These are phyloP conservation scores for Pistacia atlantica DNA, from an alignment of 345 rosid genomes.

Conservation along the genomic window DNA sequence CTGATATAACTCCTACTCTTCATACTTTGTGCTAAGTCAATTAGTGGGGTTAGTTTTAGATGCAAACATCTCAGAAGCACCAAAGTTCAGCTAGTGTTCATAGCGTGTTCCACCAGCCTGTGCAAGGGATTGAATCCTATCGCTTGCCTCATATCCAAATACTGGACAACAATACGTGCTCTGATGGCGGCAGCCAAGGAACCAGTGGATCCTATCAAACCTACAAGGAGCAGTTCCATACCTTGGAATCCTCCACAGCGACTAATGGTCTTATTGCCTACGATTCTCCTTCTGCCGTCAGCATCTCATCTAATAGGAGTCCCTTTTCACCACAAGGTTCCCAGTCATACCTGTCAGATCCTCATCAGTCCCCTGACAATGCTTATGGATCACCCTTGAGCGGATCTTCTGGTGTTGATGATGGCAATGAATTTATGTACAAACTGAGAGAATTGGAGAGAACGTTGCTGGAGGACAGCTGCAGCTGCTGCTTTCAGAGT, in stretches of 20 bases:
- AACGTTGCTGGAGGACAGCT: conserved; percentile 59
- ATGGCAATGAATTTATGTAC: conserved; percentile 50
- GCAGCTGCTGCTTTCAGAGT: conserved; percentile 50
- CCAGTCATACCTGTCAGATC: conserved; percentile 73
- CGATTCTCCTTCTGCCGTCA: conserved; percentile 73
- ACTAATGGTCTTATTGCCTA: conserved; percentile 38
- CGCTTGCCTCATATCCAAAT: conserved; percentile 50
- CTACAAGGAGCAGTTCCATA: conserved; percentile 59
- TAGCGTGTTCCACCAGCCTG: conserved; percentile 51
- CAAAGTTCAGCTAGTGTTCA: conserved; percentile 53
- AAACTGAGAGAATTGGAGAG: conserved; percentile 73
- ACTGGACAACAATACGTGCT: conserved; percentile 48
- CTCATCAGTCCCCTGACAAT: conserved; percentile 67
- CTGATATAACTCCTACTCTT: neutral
- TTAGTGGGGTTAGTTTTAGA: conserved; percentile 27
- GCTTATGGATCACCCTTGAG: conserved; percentile 74
- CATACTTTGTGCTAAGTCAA: conserved; percentile 2
- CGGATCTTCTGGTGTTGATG: conserved; percentile 62
- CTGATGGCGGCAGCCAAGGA: conserved; percentile 55
- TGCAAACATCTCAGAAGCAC: conserved; percentile 78
- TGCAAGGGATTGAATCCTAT: conserved; percentile 47
- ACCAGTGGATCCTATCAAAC: conserved; percentile 45
- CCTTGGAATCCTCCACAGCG: conserved; percentile 81
- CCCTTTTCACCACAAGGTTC: conserved; percentile 90
- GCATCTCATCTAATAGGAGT: conserved; percentile 62